Evolutionary conservation across 1,284 basidiomycete species (phyloP).

Genomic region (Apiotrichum sp.): DNA sequence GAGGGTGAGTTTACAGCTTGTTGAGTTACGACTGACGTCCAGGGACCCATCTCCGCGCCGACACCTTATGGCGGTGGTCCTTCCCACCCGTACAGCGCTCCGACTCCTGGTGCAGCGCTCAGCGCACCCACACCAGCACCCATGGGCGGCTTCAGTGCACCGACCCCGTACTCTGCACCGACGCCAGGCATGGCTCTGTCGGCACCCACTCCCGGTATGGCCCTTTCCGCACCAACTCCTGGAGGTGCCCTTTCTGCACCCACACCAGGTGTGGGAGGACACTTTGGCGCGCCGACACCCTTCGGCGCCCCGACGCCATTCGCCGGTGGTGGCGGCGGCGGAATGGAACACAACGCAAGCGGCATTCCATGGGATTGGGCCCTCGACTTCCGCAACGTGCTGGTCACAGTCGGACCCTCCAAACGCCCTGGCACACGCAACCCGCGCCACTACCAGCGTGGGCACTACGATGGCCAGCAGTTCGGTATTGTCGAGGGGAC

Average conservation of each 20-base stretch:
- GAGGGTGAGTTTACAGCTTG: slow-evolving; percentile 19
- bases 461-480: slow-evolving; percentile 28
- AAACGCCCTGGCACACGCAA: slow-evolving; percentile 25
- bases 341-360: neutral
- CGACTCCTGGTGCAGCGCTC: slow-evolving; percentile 37
- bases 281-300: slow-evolving; percentile 50
- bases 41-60: slow-evolving; percentile 43
- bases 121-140: slow-evolving; percentile 51
- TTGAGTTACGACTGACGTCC: neutral
- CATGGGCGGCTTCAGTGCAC: slow-evolving; percentile 39
- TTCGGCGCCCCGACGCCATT: slow-evolving; percentile 23
- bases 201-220: slow-evolving; percentile 39
- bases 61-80: slow-evolving; percentile 50
- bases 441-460: slow-evolving; percentile 41
- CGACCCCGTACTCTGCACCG: slow-evolving; percentile 47
- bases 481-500: slow-evolving; percentile 29
- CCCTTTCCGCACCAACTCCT: slow-evolving; percentile 14
- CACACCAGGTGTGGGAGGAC: slow-evolving; percentile 44
- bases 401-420: slow-evolving; percentile 38
- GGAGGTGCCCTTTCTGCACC: slow-evolving; percentile 20
- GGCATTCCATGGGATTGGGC: slow-evolving; percentile 41
- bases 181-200: slow-evolving; percentile 47
- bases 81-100: slow-evolving; percentile 29
- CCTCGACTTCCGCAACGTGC: slow-evolving; percentile 43
- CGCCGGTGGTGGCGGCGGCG: slow-evolving; percentile 4